These are phyloP conservation scores for Lipomyces spencermartinsiae DNA, from an alignment of 805 yeast genomes.

Conservation along the genomic window DNA sequence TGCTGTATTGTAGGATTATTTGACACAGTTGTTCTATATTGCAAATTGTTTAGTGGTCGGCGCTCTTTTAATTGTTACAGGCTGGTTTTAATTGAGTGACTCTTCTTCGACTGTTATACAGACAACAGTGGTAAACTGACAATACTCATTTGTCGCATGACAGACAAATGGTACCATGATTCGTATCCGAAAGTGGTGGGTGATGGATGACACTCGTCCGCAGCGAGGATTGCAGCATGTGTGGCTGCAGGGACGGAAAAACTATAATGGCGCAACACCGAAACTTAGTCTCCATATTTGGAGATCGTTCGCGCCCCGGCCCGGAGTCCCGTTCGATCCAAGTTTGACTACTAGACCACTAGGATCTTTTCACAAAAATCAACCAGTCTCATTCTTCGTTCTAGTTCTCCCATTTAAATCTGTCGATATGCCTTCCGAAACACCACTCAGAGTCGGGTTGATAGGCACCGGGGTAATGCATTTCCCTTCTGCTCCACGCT, in stretches of 20 bases:
- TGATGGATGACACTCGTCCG: not conserved
- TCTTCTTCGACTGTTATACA: not conserved
- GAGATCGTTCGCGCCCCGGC: not conserved
- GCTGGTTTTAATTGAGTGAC: not conserved
- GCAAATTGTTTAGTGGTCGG: not conserved
- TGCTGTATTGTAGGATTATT: not conserved
- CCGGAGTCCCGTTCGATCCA: not conserved
- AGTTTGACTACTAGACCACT: not conserved
- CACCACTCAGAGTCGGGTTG: constrained; percentile 43
- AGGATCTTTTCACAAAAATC: not conserved
- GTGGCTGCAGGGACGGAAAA: not conserved
- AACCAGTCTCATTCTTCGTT: not conserved
- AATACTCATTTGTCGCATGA: no score
- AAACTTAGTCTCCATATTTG: not conserved
- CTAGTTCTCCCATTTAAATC: not conserved
- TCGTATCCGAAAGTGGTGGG: no score
- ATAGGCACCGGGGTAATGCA: constrained; percentile 44
- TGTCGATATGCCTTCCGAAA: constrained; percentile 7
- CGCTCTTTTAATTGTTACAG: not conserved
- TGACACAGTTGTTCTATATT: not conserved
- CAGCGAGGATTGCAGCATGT: not conserved
- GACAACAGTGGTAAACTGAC: no score
- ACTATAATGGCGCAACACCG: not conserved
- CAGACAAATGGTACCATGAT: no score
- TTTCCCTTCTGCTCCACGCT: not conserved